Base-by-base conservation (phyloP, 2,329 filamentous ascomycete species). In the Fusarium longipes region DNA sequence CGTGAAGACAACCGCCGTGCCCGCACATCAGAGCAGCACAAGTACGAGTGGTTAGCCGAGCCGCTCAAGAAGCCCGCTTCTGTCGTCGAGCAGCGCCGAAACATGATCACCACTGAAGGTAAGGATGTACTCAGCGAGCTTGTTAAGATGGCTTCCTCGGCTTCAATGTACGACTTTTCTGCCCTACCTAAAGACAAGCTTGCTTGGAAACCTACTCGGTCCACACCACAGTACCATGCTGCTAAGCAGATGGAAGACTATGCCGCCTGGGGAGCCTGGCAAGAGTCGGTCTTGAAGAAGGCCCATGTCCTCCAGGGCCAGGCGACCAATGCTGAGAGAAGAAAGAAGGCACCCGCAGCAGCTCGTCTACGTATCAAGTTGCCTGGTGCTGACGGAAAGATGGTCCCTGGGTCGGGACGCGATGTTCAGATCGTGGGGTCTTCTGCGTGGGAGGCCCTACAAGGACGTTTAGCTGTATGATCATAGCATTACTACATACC, bases 1-100 rank as follows among this genome's bases (percentile, higher is more conserved):
- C 84, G 89, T 25, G 86, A 90, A 67, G 89, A 92, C 71, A 91
- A 87, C 76, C 82, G 84, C 39, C 85, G 88, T 5, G 86, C 88
- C 1, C 84, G 89, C 18, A 77, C 87, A 47, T 82, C 79, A 17
- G 87, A 89, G 73, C 83, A 88, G 73, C 77, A 81, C 38, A 79
- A 78, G 57, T 78, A 86, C 72, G 85, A 87, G 62, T 93, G 90
- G 89, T 70, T 81, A 17, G 81, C 86, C 5, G 85, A 88, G 76
- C 89, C 90, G 17, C 82, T 93, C 27, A 80, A 75, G 68, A 81
- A 82, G 68, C 75, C 81, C 20, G 57, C 67, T n/a, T 77, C 68
- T n/a, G 74, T 82, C 6, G 78, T 82, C 10, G 81, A 86, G 66
- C 81, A 85, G 69, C 80, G 84, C 49, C 80, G 80, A 60, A 80